Evolutionary conservation across 192 early-diverging fungal genomes (phyloP), one percentile per base, ranked within the genome.

Genomic region (Phlyctochytrium planicorne): DNA sequence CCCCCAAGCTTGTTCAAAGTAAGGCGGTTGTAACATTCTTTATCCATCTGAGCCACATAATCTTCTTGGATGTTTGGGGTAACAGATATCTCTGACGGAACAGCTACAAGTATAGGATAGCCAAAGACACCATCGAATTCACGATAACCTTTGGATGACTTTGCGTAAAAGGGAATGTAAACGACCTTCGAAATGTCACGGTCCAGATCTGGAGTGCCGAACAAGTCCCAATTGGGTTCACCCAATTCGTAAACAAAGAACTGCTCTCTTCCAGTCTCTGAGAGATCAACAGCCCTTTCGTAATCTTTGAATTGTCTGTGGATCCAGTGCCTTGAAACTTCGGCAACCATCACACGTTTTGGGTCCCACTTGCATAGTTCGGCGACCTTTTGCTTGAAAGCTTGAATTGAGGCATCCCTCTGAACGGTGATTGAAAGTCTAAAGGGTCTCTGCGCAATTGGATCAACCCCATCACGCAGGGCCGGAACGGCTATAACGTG

Each of bases 341-440:
- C 88, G 1, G 75, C 75, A 0, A 81, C 74, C 24, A 84, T 77
- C 1, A 84, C 55, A 0, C 56, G 52, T 3, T 62, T 27, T 14
- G 71, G 55, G 20, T 75, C 74, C 53, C 86, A 78, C 0, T 82
- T 71, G 23, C 75, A 69, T 67, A 80, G 70, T 14, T 88, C 79
- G 1, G 85, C 88, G 0, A 93, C 77, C 52, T 75, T 67, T 6
- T 82, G 68, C 71, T 88, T 88, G 14, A 93, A 76, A 31, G 80
- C 78, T 59, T 69, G 68, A 12, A 91, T 75, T 2, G 82, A 80
- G 3, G 86, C 80, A 32, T 91, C 91, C 53, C 90, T 87, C 10
- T 82, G 80, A 14, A 91, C 65, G 25, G 78, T 83, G 10, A 70
- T 17, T 4, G 53, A 60, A 29, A 70, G 33, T 35, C 40, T 66